Evolutionary conservation across 352 stramenopile genomes (phyloP), one percentile per base, ranked within the genome.

Genomic region (Phytophthora fragariaefolia): DNA sequence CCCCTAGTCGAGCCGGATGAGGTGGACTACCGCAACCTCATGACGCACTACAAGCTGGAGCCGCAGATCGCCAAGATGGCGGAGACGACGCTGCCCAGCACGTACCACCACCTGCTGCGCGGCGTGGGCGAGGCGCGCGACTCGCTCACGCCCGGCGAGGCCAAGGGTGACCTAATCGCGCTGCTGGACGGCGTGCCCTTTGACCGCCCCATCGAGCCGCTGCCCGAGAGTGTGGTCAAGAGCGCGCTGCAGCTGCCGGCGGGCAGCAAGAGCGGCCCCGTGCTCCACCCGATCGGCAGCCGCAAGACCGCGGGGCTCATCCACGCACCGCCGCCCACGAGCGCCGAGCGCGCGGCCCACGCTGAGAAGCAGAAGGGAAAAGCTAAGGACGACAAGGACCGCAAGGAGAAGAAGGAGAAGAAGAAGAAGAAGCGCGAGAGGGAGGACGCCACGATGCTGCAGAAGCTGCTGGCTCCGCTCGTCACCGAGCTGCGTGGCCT

Each of bases 401-500:
- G 82, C 26, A 85, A 83, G 56, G 85, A 95, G 51, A 93, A 92
- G 73, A 93, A 93, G 53, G 83, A 93, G 13, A 90, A 92, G 57
- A 95, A 95, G 62, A 88, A 87, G 60, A 83, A 89, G 48, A 95
- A 95, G 48, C 80, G 87, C 63, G 85, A 95, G 66, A 70, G 77
- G 18, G 87, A 95, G 46, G 85, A 93, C 50, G 82, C 85, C 7
- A 61, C 75, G 6, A 59, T 85, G 47, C 72, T 95, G 50, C 85
- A 95, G 54, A 89, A 85, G n/a, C 73, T 95, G 56, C 65, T 95
- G 42, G 85, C 83, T 13, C 85, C 83, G 10, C 63, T 93, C 9
- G 79, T 92, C 15, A 56, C 76, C 0, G 85, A 95, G 58, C 63
- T 95, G 36, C 82, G 83, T 3, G 76, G 59, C 13, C 74, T 92